Conservation (phyloP, 371 early-diverging fungal species). For the Mucor indicus region DNA sequence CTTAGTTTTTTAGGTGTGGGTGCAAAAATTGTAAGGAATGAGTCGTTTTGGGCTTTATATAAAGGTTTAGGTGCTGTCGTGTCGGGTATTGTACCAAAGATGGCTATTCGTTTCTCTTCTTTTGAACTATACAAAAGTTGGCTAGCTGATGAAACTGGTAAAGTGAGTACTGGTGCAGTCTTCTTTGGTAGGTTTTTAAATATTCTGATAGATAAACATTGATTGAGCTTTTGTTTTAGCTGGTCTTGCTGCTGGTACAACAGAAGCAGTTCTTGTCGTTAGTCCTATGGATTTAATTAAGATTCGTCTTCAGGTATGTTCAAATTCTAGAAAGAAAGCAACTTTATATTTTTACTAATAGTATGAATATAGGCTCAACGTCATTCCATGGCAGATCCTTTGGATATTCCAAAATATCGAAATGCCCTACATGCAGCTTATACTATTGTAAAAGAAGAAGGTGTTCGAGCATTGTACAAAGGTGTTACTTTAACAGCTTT, state of each 20-base stretch:
- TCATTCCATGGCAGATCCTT: constrained; percentile 94
- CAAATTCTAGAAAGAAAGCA: not conserved
- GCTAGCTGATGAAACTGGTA: constrained; percentile 74
- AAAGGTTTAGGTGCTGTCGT: constrained; percentile 98
- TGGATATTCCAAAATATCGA: constrained; percentile 95
- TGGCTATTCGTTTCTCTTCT: constrained; percentile 97
- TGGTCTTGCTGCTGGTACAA: constrained; percentile 93
- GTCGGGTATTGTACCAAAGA: constrained; percentile 96
- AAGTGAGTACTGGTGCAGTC: constrained; percentile 65
- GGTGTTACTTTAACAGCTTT: constrained; percentile 94
- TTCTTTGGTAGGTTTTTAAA: constrained; percentile 73
- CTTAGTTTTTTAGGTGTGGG: constrained; percentile 84
- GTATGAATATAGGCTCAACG: constrained; percentile 67
- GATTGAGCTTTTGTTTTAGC: constrained; percentile 44
- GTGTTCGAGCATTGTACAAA: constrained; percentile 86
- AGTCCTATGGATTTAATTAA: constrained; percentile 98
- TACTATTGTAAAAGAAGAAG: constrained; percentile 92
- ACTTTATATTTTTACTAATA: not conserved
- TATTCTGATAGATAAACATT: not conserved
- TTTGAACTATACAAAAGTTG: constrained; percentile 90
- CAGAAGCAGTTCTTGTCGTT: constrained; percentile 95
- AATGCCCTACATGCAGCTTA: constrained; percentile 92
- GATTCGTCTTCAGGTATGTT: constrained; percentile 82
- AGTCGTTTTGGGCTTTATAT: constrained; percentile 89
- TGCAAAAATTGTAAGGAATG: constrained; percentile 81